Evolutionary conservation across 305 asterid genomes (phyloP).

Genomic region (Fraxinus sp.): DNA sequence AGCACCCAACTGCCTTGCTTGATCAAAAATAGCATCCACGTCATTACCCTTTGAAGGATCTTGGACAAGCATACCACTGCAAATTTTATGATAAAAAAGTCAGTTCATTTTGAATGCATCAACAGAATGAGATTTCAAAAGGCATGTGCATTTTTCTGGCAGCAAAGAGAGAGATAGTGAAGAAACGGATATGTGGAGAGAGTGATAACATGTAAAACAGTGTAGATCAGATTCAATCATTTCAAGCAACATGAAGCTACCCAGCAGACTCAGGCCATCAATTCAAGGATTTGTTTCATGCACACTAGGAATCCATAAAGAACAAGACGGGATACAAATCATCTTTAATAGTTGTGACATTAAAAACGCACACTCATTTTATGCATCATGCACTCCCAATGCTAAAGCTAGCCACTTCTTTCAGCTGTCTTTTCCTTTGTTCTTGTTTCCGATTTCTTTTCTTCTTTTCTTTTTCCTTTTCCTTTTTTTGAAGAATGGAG

Average conservation of each 20-base stretch:
- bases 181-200: background rate
- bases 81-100: slow-evolving; percentile 20
- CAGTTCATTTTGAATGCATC: slow-evolving; percentile 8
- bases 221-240: background rate
- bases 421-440: background rate
- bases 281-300: background rate
- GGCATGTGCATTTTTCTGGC: background rate
- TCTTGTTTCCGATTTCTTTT: background rate
- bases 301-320: background rate
- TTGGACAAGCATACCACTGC: slow-evolving; percentile 96
- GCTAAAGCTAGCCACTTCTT: background rate
- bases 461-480: background rate
- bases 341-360: background rate
- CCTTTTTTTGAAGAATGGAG: background rate
- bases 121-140: background rate
- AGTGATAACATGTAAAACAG: background rate
- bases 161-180: background rate
- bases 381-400: background rate
- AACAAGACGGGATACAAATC: background rate
- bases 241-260: background rate
- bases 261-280: background rate
- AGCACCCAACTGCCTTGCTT: slow-evolving; percentile 83
- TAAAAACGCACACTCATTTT: background rate
- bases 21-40: slow-evolving; percentile 81
- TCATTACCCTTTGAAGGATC: slow-evolving; percentile 77